These are phyloP conservation scores for Hericium coralloides DNA, from an alignment of 768 basidiomycete species.

Conservation along the genomic window DNA sequence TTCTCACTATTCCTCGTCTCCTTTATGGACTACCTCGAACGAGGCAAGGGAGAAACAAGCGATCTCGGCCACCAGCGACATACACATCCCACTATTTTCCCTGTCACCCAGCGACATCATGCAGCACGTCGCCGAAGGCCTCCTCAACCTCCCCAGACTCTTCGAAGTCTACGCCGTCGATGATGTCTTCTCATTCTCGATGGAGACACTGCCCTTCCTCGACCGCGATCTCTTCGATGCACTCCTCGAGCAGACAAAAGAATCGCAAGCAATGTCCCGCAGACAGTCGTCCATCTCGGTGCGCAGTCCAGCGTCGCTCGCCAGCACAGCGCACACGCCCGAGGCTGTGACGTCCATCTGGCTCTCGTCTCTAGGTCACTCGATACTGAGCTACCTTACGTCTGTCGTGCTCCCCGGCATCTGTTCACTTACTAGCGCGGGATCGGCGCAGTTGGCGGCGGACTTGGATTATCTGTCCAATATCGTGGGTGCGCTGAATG, in stretches of 20 bases:
- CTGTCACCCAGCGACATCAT: conserved; percentile 85
- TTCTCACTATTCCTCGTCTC: conserved; percentile 52
- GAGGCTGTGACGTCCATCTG: conserved; percentile 85
- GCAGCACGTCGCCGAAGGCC: conserved; percentile 85
- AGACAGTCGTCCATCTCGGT: conserved; percentile 28
- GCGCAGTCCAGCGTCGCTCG: neutral
- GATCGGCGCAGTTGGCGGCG: conserved; percentile 75
- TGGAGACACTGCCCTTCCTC: conserved; percentile 71
- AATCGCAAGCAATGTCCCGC: conserved; percentile 18
- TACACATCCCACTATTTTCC: conserved; percentile 85
- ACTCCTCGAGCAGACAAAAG: conserved; percentile 30
- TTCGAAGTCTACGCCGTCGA: conserved; percentile 95
- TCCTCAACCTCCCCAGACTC: conserved; percentile 85
- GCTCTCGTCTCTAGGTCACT: conserved; percentile 84
- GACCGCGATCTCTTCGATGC: conserved; percentile 45
- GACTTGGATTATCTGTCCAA: conserved; percentile 89
- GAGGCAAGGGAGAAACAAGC: conserved; percentile 39
- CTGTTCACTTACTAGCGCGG: conserved; percentile 46
- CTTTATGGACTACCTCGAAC: conserved; percentile 54
- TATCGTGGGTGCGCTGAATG: conserved; percentile 84
- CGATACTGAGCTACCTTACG: conserved; percentile 70
- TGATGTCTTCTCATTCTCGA: conserved; percentile 81
- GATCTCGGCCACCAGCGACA: conserved; percentile 31
- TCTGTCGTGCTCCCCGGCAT: conserved; percentile 64
- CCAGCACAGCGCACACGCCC: conserved; percentile 35